phyloP scores from a whole-genome alignment of 768 basidiomycete species.

The Pleurotus pulmonarius region DNA sequence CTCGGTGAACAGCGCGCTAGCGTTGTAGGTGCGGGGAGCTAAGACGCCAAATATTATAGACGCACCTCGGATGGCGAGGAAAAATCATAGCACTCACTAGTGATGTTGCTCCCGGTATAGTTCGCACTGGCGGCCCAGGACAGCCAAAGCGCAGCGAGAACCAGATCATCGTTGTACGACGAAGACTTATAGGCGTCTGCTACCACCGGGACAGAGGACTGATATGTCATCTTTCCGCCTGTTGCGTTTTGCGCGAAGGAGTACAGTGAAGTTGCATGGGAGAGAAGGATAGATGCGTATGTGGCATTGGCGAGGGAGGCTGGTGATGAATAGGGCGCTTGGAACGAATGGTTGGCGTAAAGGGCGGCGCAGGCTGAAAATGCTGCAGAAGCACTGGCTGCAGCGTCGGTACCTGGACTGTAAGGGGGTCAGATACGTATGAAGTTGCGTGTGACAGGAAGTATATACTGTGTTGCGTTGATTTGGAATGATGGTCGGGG shows the following conservation, averaged over 20 bases:
- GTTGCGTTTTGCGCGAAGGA: constrained; percentile 69
- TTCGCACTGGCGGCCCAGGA: constrained; percentile 52
- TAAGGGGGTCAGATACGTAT: neutral
- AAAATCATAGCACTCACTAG: neutral
- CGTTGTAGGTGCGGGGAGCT: neutral
- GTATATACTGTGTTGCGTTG: constrained; percentile 50
- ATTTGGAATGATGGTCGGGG: constrained; percentile 77
- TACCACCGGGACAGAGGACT: constrained; percentile 63
- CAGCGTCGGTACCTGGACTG: constrained; percentile 83
- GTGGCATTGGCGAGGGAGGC: constrained; percentile 68
- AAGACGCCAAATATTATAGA: no score
- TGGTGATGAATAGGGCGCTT: constrained; percentile 46
- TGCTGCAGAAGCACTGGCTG: constrained; percentile 79
- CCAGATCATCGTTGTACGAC: constrained; percentile 68
- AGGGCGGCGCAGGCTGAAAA: constrained; percentile 85
- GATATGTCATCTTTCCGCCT: constrained; percentile 59
- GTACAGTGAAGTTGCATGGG: constrained; percentile 75
- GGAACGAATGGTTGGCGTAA: constrained; percentile 61
- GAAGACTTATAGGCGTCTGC: constrained; percentile 68
- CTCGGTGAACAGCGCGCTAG: neutral
- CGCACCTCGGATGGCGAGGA: no score
- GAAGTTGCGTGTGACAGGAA: neutral
- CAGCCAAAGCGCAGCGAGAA: constrained; percentile 74
- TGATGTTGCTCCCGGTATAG: neutral
- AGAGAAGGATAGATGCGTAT: constrained; percentile 67